Base-by-base conservation (phyloP, 345 rosid species). In the Kernera saxatilis region DNA sequence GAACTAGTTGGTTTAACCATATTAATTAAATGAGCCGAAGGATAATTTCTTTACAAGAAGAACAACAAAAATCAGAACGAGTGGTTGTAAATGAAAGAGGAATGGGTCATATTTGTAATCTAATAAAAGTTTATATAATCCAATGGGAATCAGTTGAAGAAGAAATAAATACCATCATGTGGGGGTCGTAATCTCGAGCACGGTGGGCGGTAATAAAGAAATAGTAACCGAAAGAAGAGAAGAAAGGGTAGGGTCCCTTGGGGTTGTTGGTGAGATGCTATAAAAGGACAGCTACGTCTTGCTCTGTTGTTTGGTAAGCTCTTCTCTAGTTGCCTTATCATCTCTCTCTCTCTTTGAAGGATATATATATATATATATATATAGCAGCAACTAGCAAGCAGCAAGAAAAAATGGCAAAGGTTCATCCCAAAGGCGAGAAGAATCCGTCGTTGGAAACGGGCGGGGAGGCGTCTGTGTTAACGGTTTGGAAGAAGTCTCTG, bases 401-500 rank as follows among this genome's bases (percentile, higher is more conserved):
- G 8, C 14, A 76, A n/a, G n/a, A n/a, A n/a, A n/a, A 53, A 61
- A 91, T 91, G 97, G 75, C 84, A 13, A 91, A 80, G 76, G 88
- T 91, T 6, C 71, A 86, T 64, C 97, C 94, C 10, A 71, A 71
- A 58, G 3, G 30, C 64, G 39, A 3, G 9, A 30, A 30, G 35
- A 30, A 30, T 8, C 35, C 35, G 50, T 51, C 33, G 15, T 51
- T 18, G 5, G 32, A 40, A 26, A 37, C 39, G 4, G 35, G 3
- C 53, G 26, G 51, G 3, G 59, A 39, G 25, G n/a, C 66, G 25
- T 67, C 61, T 27, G 82, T 75, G 48, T 62, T 91, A 1, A 88
- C 91, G 22, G 95, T 91, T 41, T 91, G 97, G 97, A 87, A 78
- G 80, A 91, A 91, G 64, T 91, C 97, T 4, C 70, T 91, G 57